phyloP scores from a whole-genome alignment of 208 protist species.

The Trypanosoma scelopori region DNA sequence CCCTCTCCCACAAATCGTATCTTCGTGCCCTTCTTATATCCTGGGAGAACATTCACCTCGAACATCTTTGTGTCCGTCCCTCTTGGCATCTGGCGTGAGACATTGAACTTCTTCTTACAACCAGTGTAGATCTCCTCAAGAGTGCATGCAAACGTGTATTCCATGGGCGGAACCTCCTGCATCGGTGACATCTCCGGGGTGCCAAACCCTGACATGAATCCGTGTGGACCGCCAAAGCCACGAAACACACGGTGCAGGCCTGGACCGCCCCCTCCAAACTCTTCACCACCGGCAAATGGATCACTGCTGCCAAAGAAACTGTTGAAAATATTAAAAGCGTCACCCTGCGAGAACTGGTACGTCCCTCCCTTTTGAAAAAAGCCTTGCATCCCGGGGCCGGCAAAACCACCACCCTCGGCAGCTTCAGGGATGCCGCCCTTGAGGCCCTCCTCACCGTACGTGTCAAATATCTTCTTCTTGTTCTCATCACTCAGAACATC shows the following conservation, averaged over 20 bases:
- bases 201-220: conserved; percentile 45
- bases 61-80: conserved; percentile 87
- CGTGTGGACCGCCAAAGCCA: conserved; percentile 75
- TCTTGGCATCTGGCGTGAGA: conserved; percentile 46
- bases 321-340: conserved; percentile 90
- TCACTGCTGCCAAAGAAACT: conserved; percentile 48
- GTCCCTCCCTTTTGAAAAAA: conserved; percentile 3
- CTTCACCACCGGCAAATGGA: conserved; percentile 30
- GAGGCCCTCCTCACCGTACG: conserved; percentile 80
- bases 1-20: conserved; percentile 92
- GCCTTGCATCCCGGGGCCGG: too few species aligned
- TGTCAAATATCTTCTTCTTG: conserved; percentile 93
- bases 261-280: conserved; percentile 53
- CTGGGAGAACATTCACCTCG: conserved; percentile 92
- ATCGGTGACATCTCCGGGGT: conserved; percentile 53
- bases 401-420: conserved; percentile 14
- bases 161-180: conserved; percentile 68
- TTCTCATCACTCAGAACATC: conserved; percentile 91
- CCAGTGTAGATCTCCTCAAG: conserved; percentile 87
- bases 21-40: conserved; percentile 97
- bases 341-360: conserved; percentile 71
- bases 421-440: conserved; percentile 41
- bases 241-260: conserved; percentile 84
- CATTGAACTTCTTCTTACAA: conserved; percentile 80
- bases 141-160: conserved; percentile 37